Base-by-base conservation (phyloP, 2,329 filamentous ascomycete genomes). In the Keithomyces neogunnii region DNA sequence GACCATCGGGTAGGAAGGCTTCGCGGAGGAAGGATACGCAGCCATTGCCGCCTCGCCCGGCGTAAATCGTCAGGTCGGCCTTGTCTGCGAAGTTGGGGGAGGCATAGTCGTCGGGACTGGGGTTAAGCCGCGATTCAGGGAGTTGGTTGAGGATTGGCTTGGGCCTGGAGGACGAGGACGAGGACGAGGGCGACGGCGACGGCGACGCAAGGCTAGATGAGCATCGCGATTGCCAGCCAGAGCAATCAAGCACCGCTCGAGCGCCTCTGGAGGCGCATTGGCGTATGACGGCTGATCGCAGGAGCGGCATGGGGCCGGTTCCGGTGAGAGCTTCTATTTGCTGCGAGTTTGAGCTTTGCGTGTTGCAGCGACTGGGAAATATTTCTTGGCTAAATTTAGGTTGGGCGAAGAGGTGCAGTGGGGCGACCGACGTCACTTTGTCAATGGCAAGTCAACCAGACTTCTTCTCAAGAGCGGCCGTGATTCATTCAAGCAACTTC, bases 21-120 rank as follows among this genome's bases (percentile, higher is more conserved):
- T 99, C 93, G 26, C 92, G 85, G 43, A 95, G 73, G 65, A 97
- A 99, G 0, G 93, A 93, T 48, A 97, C 89, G 64, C 93, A 99
- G 56, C 93, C 93, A 63, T 93, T 85, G 7, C 93, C 93, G 30
- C 93, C 93, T 2, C 76, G 71, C 7, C 93, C 93, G 19, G 91
- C 87, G 59, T 86, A 79, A 3, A 97, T 69, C 0, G 81, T 87
- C 31, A 97, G 69, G 6, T 81, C 81, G 51, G 91, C 91, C 65
- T 88, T 86, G 70, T 99, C 93, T 51, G 88, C 85, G 63, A 99
- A 99, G 44, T 85, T 86, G 3, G 89, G 82, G 33, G 84, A 76
- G 13, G 87, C 80, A 69, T 95, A 97, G 67, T 96, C 89, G 62
- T 89, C 85, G 0, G 91, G 89, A 0, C 80, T 65, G 2, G 92